Percentiles rank a stretch among this genome's conserved stretches.
Conservation (phyloP, 192 early-diverging fungal species). For the Powellomyces hirtus region DNA sequence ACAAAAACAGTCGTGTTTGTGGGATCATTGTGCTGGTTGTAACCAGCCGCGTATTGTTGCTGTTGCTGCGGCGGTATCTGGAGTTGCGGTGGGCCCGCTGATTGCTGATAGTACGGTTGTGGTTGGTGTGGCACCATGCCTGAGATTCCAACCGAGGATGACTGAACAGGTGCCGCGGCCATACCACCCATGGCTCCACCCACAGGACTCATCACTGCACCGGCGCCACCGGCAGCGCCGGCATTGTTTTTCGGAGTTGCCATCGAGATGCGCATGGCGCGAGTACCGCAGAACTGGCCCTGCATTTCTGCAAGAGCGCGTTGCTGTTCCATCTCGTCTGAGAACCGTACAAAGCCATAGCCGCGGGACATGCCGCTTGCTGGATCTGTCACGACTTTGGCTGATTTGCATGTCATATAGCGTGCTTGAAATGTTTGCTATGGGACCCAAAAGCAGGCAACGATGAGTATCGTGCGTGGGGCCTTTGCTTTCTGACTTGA, state of each 20-base stretch:
- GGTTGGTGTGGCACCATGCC: conserved; percentile 14
- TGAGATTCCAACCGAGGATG: not conserved
- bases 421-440: conserved; percentile 78
- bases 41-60: conserved; percentile 3
- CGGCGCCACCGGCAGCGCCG: not conserved
- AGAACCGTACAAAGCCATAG: conserved; percentile 95
- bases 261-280: conserved; percentile 84
- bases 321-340: conserved; percentile 82
- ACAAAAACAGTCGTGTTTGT: conserved; percentile 98
- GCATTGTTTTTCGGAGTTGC: conserved; percentile 66
- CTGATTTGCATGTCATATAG: conserved; percentile 83
- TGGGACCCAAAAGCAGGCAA: not conserved
- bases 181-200: not conserved
- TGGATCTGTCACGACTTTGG: conserved; percentile 92
- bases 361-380: conserved; percentile 75
- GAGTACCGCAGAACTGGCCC: conserved; percentile 74
- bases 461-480: no score
- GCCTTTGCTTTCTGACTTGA: no score
- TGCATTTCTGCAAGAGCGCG: conserved; percentile 90
- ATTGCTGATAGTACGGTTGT: not conserved
- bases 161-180: not conserved
- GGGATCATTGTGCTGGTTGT: conserved; percentile 56
- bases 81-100: conserved; percentile 20
- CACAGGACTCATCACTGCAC: not conserved
- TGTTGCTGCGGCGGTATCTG: not conserved